Percentiles rank a stretch among this genome's conserved stretches.
phyloP scores from a whole-genome alignment of 441 rosid genomes.

The Jatropha podagrica region DNA sequence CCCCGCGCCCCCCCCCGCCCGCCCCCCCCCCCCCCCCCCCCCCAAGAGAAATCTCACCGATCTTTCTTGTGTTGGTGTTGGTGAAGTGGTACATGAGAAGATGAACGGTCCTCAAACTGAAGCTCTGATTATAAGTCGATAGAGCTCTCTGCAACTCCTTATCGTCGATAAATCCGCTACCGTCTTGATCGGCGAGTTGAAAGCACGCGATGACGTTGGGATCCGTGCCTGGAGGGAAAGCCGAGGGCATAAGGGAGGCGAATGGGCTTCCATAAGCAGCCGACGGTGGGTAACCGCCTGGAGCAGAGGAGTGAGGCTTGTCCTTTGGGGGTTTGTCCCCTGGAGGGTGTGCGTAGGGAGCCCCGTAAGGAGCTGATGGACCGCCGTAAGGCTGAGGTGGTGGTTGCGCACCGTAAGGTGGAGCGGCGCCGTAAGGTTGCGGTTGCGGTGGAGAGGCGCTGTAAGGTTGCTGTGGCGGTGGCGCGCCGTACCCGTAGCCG shows the following conservation, averaged over 20 bases:
- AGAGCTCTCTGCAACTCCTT: conserved; percentile 84
- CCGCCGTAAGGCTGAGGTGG: conserved; percentile 26
- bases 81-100: conserved; percentile 86
- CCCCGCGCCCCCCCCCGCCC: too few species aligned
- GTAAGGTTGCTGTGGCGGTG: conserved; percentile 22
- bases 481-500: conserved; percentile 48
- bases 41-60: conserved; percentile 47
- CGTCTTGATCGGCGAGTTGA: conserved; percentile 78
- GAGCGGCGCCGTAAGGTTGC: conserved; percentile 12
- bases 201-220: conserved; percentile 70
- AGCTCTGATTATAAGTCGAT: conserved; percentile 74
- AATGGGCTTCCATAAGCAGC: conserved; percentile 59
- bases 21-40: too few species aligned
- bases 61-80: conserved; percentile 66
- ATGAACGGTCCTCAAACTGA: conserved; percentile 84
- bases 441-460: conserved; percentile 31
- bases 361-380: conserved; percentile 40
- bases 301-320: conserved; percentile 30
- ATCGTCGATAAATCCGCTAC: conserved; percentile 81
- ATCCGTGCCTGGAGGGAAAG: conserved; percentile 84
- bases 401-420: conserved; percentile 37
- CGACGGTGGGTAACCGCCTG: conserved; percentile 41
- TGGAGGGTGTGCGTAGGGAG: conserved; percentile 40
- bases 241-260: conserved; percentile 68
- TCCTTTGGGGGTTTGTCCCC: conserved; percentile 55